A percentile compares a stretch with the other conserved stretches of the same genome.
Conservation (phyloP, 1,139 yeast genomes). For the Tardiomyces depauwii region DNA sequence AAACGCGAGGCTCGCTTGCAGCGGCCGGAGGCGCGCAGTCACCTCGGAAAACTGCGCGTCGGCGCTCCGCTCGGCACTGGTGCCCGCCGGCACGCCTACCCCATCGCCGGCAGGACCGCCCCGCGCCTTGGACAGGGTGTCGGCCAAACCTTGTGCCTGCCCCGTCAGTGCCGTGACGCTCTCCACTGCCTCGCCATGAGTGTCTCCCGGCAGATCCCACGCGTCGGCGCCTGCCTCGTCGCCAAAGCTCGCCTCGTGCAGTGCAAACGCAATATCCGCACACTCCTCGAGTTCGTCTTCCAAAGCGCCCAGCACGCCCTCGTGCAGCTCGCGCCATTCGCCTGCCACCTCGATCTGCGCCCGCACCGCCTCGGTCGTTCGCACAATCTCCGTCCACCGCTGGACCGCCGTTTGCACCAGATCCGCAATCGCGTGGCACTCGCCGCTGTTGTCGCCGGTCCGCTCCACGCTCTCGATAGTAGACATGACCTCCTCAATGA, state of each 20-base stretch:
- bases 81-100: slow-evolving; percentile 15
- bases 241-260: slow-evolving; percentile 21
- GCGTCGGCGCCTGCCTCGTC: neutral
- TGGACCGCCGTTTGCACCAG: neutral
- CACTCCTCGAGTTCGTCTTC: slow-evolving; percentile 41
- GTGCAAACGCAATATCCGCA: slow-evolving; percentile 22
- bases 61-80: slow-evolving; percentile 21
- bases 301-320: slow-evolving; percentile 40
- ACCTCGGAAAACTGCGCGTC: slow-evolving; percentile 25
- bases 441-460: neutral
- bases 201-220: neutral
- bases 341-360: slow-evolving; percentile 41
- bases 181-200: neutral
- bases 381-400: slow-evolving; percentile 31
- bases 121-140: neutral
- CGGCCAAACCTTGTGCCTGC: neutral
- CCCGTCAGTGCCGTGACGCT: neutral
- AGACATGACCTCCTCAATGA: neutral
- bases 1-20: slow-evolving; percentile 48
- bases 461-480: neutral
- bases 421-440: neutral
- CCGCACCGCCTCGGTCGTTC: slow-evolving; percentile 28
- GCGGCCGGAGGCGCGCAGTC: slow-evolving; percentile 35
- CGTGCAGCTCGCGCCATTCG: slow-evolving; percentile 48
- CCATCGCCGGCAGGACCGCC: neutral